A percentile compares a stretch with the other conserved stretches of the same genome.
These are phyloP conservation scores for Lepidium didymum DNA, from an alignment of 345 rosid species.

Conservation along the genomic window DNA sequence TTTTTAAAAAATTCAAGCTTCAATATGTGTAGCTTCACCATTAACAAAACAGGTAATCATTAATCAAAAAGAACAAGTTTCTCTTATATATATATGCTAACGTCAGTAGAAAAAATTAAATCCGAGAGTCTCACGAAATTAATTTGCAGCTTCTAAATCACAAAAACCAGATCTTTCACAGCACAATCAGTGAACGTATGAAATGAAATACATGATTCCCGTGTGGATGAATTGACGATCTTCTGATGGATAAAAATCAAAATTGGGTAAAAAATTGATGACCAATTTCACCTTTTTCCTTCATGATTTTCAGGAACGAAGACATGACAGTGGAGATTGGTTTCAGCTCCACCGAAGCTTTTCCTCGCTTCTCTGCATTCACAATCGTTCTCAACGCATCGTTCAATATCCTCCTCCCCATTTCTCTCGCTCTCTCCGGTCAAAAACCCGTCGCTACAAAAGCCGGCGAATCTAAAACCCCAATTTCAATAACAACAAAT, in stretches of 20 bases:
- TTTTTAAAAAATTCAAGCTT: neutral
- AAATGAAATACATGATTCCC: neutral
- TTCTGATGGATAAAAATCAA: neutral
- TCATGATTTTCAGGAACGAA: conserved; percentile 82
- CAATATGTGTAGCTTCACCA: neutral
- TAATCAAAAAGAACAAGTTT: too few relatives aligned
- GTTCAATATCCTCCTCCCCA: conserved; percentile 90
- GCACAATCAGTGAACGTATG: neutral
- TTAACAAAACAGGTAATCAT: neutral
- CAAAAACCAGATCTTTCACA: neutral
- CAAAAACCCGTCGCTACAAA: conserved; percentile 8
- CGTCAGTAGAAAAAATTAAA: neutral
- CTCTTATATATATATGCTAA: neutral
- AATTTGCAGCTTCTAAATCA: neutral
- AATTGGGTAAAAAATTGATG: neutral
- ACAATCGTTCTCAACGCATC: conserved; percentile 82
- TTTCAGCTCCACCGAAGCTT: conserved; percentile 65
- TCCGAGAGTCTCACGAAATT: neutral
- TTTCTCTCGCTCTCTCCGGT: conserved; percentile 26
- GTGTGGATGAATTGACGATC: neutral
- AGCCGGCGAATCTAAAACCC: conserved; percentile 11
- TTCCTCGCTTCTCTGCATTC: conserved; percentile 79
- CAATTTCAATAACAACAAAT: neutral
- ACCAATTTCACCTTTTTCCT: conserved; percentile 49
- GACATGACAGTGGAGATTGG: conserved; percentile 83